Percentiles rank a stretch among this genome's conserved stretches.
phyloP scores from a whole-genome alignment of 768 basidiomycete genomes.

The Boletus subcaerulescens region DNA sequence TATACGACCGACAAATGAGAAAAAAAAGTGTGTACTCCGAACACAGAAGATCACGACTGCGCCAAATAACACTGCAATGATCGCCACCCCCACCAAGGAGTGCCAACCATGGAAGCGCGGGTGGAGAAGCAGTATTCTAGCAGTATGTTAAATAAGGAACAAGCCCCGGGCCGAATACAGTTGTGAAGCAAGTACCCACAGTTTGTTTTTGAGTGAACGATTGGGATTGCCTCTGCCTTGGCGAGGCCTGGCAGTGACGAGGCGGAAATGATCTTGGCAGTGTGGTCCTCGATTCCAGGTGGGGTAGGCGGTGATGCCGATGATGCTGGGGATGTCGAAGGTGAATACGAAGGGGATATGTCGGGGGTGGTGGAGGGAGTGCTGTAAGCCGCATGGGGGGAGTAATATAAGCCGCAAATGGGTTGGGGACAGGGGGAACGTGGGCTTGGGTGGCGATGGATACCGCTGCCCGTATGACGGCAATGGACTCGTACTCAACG shows the following conservation, averaged over 20 bases:
- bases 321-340: conserved; percentile 55
- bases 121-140: conserved; percentile 65
- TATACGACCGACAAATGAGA: neutral
- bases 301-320: conserved; percentile 63
- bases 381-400: conserved; percentile 7
- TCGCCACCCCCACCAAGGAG: conserved; percentile 53
- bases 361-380: conserved; percentile 39
- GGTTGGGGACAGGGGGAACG: conserved; percentile 13
- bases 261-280: conserved; percentile 44
- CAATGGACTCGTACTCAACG: conserved; percentile 27
- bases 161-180: neutral
- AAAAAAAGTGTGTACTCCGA: conserved; percentile 41
- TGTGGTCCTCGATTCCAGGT: conserved; percentile 47
- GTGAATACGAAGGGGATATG: conserved; percentile 50
- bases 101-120: conserved; percentile 68
- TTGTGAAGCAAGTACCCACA: conserved; percentile 40
- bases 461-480: conserved; percentile 29
- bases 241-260: conserved; percentile 35
- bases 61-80: conserved; percentile 67
- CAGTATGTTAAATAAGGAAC: conserved; percentile 16
- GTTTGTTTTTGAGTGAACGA: conserved; percentile 49
- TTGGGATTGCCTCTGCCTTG: conserved; percentile 20
- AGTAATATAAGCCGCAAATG: conserved; percentile 17
- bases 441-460: conserved; percentile 33
- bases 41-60: conserved; percentile 74